Evolutionary conservation across 768 basidiomycete genomes (phyloP), one percentile per base, ranked within the genome.

Genomic region (Trametes sanguinea): DNA sequence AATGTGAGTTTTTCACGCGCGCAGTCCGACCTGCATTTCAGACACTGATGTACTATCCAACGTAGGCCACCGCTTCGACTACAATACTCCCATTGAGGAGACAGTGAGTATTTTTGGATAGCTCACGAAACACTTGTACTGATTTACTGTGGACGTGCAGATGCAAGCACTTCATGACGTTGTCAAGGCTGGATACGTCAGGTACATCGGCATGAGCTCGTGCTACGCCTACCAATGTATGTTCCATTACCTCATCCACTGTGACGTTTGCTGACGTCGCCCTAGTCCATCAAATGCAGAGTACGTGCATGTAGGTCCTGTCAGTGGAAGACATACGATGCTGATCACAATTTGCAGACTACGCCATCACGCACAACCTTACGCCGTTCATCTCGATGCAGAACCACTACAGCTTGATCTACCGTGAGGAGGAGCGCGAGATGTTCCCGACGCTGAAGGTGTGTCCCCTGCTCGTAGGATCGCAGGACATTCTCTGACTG

Each of bases 311-410:
- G 4, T 6, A 27, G 16, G 9, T 44, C 16, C 1, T 1, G 29
- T 10, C 1, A 27, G 27, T 3, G 2, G 1, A 17, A 16, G 13
- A 14, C 7, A 5, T 43, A n/a, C 14, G 5, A n/a, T 14, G 39
- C 40, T 39, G 44, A 51, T n/a, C 32, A 51, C 43, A 27, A 10
- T 7, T 11, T 5, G 4, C 53, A 78, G 76, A 76, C 65, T 80
- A 80, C 61, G 79, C 78, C 3, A 70, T 72, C 64, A 64, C 46
- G 9, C 61, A 80, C 67, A 72, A 73, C 48, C 68, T 75, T 37
- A 82, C 81, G 6, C 81, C 80, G 5, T 86, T 87, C 73, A 81
- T 85, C 72, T 81, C 82, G 9, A 86, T 87, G 85, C 85, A 87
- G 70, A 85, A 87, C 71, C 80, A 83, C 62, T 81, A 86, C 68